Evolutionary conservation across 2,329 filamentous ascomycete species (phyloP), one percentile per base, ranked within the genome.

Genomic region (Fusarium secorum): DNA sequence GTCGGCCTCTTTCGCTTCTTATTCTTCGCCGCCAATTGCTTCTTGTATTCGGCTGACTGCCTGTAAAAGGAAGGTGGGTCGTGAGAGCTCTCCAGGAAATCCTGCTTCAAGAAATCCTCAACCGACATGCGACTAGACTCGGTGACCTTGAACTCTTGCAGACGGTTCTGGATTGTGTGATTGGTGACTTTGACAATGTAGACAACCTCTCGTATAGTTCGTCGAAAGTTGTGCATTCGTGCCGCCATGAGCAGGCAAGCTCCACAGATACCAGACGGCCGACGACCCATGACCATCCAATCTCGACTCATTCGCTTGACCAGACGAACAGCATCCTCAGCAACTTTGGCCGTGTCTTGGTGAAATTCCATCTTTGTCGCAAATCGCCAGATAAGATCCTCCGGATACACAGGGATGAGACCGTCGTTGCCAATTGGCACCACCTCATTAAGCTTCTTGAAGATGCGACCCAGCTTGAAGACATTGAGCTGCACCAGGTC

Each of bases 181-280:
- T 97, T 97, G 44, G 95, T 97, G 54, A 98, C 95, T 79, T 98
- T 98, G 79, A 98, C 95, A 39, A 98, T 93, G 79, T 97, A 98
- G n/a, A 98, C 95, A 13, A 99, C 93, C 81, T 99, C 96, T 33
- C 94, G 89, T 17, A 97, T 90, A 0, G 94, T 97, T 22, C 96
- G 91, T 46, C 95, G 92, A 78, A 97, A 99, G 81, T 98, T 98
- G 86, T 98, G 97, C 92, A 98, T 98, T 56, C 96, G 92, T 13
- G 96, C 95, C 11, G 96, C 96, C 79, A 99, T 91, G 67, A 99
- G 93, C 51, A 99, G 87, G 73, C 95, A 97, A 17, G 96, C 96
- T 68, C 96, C 96, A 79, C 95, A 98, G 59, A 98, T 91, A 72
- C 96, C 96, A 11, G 95, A 95, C 20, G 96, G 96, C 42, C 96